These are phyloP conservation scores for Tuber calosporum DNA, from an alignment of 495 filamentous ascomycete species.

Conservation along the genomic window DNA sequence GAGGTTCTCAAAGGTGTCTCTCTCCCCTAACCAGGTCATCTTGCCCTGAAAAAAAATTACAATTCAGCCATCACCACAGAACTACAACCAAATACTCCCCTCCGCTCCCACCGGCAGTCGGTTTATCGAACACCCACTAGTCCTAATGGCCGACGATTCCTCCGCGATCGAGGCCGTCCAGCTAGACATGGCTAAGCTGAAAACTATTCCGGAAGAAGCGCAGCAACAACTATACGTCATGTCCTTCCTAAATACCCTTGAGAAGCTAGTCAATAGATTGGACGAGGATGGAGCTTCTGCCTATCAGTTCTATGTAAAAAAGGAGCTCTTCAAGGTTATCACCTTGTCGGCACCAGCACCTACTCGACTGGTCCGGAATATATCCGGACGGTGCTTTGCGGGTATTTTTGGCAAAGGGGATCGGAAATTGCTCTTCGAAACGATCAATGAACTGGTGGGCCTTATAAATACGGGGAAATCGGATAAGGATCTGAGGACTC, in stretches of 20 bases:
- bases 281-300: constrained; percentile 70
- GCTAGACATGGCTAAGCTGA: constrained; percentile 80
- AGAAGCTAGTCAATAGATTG: constrained; percentile 67
- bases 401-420: constrained; percentile 82
- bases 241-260: constrained; percentile 77
- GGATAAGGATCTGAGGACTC: constrained; percentile 63
- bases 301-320: constrained; percentile 81
- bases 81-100: not conserved
- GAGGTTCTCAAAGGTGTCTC: not conserved
- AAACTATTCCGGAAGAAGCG: constrained; percentile 76
- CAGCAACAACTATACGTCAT: constrained; percentile 92
- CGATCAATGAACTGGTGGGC: constrained; percentile 75
- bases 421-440: constrained; percentile 85
- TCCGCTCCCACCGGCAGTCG: not conserved
- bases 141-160: constrained; percentile 34
- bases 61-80: not conserved
- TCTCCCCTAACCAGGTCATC: not conserved
- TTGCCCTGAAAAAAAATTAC: not conserved
- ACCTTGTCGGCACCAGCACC: constrained; percentile 76
- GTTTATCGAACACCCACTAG: constrained; percentile 34
- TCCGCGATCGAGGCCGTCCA: constrained; percentile 45
- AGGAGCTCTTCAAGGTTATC: constrained; percentile 83
- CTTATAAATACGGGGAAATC: constrained; percentile 70
- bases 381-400: constrained; percentile 73
- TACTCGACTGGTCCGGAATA: constrained; percentile 83